Base-by-base conservation (phyloP, 2,329 filamentous ascomycete genomes). In the Calonectria pseudoreteaudii region DNA sequence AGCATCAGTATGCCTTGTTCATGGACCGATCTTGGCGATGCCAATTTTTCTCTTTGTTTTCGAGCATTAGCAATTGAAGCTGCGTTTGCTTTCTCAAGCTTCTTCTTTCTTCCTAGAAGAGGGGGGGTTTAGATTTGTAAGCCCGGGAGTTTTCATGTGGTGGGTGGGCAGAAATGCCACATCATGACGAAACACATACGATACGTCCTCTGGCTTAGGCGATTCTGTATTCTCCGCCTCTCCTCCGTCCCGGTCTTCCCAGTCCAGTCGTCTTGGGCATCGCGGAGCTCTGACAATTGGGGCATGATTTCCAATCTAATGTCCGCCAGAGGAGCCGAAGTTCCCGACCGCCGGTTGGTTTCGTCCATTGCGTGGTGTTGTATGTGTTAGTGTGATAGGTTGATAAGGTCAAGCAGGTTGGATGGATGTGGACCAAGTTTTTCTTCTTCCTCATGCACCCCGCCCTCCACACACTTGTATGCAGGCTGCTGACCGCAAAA, bases 191-290 rank as follows among this genome's bases (percentile, higher is more conserved):
- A 52, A n/a, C n/a, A 68, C 66, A 30, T 44, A 72, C 72, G 68
- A 30, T 67, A 67, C 20, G 68, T 68, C 38, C 71, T 66, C 49
- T 74, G 74, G 71, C 68, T 74, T 20, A 74, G 71, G 23, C 74
- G 64, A 34, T 75, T 75, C 41, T 74, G 74, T 44, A 65, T 52
- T 36, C 56, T 67, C 66, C 71, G 73, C 38, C 74, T 56, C 9
- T 71, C 67, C 20, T 58, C 67, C 31, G 47, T 36, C 9, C 49
- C 71, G 10, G 65, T 69, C n/a, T 74, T 66, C 5, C 71, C 74
- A 3, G 68, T 75, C 74, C 74, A 75, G 28, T 75, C 71, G 34
- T 75, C 74, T 3, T 65, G 58, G 20, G 50, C 65, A 23, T 50
- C 34, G 18, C 69, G 58, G 26, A 74, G 3, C n/a, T 74, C 69